phyloP scores from a whole-genome alignment of 164 flowering plant species.

The Stephania japonica region DNA sequence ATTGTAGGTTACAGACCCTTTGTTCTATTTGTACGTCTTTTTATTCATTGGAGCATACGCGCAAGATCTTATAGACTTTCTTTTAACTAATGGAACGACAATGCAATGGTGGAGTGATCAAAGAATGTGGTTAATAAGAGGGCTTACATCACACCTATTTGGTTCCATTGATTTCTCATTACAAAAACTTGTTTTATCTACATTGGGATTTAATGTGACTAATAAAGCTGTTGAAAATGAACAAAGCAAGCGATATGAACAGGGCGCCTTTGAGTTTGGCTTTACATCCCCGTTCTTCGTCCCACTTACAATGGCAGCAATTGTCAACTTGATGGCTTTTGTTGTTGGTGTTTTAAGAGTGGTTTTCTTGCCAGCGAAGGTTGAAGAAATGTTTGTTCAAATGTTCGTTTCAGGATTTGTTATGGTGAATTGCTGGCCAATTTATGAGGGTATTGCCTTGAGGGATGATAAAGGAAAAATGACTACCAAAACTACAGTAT shows the following conservation, averaged over 20 bases:
- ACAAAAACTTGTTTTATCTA: conserved; percentile 32
- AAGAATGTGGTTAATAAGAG: conserved; percentile 47
- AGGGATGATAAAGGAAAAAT: conserved; percentile 53
- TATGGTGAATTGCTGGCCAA: conserved; percentile 45
- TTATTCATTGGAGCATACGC: conserved; percentile 51
- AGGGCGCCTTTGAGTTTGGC: conserved; percentile 17
- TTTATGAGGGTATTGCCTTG: conserved; percentile 58
- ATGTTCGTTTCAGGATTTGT: conserved; percentile 41
- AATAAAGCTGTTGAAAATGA: conserved; percentile 47
- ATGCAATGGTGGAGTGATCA: too few species aligned
- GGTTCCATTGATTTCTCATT: conserved; percentile 35
- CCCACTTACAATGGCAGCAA: background rate
- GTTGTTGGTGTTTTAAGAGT: conserved; percentile 16
- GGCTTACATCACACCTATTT: conserved; percentile 44
- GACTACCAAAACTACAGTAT: conserved; percentile 23
- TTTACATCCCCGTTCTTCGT: background rate
- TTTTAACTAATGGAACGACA: background rate
- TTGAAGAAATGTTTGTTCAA: conserved; percentile 27
- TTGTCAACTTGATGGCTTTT: conserved; percentile 40
- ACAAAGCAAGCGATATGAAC: conserved; percentile 45
- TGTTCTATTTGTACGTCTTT: conserved; percentile 50
- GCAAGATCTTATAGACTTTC: conserved; percentile 51
- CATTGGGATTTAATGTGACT: conserved; percentile 52
- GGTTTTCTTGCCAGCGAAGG: conserved; percentile 10
- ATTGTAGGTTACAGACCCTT: conserved; percentile 42